Percentiles rank a stretch among this genome's conserved stretches.
Evolutionary conservation across 129 eudicot species (phyloP).

Genomic region (Pulicaria dysenterica): DNA sequence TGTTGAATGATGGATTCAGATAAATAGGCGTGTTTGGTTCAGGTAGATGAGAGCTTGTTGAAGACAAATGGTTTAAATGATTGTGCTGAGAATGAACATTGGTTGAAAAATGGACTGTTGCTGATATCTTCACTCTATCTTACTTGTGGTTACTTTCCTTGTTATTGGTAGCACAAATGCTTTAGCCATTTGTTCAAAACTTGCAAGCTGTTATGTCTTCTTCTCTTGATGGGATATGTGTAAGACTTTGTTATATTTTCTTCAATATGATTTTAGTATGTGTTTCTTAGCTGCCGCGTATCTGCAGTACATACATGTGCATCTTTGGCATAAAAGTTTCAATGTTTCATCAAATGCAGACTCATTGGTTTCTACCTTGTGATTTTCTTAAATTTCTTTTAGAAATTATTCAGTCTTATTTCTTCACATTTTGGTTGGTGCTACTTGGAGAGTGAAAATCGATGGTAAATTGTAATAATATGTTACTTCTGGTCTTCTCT

Average conservation of each 20-base stretch:
- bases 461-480: too few relatives aligned
- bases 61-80: slow-evolving; percentile 73
- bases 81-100: slow-evolving; percentile 71
- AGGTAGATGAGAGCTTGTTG: slow-evolving; percentile 87
- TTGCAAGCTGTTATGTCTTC: slow-evolving; percentile 11
- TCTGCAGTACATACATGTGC: slow-evolving; percentile 4
- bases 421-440: background rate
- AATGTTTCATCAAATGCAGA: slow-evolving; percentile 5
- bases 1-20: slow-evolving; percentile 54
- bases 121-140: slow-evolving; percentile 60
- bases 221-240: slow-evolving; percentile 9
- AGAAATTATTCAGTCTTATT: background rate
- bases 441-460: too few relatives aligned
- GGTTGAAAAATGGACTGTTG: slow-evolving; percentile 74
- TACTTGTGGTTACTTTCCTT: slow-evolving; percentile 47
- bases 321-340: background rate
- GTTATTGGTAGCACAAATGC: slow-evolving; percentile 31
- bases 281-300: slow-evolving; percentile 1
- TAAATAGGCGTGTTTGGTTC: slow-evolving; percentile 61
- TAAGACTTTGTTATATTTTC: background rate
- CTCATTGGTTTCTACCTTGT: background rate
- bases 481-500: too few relatives aligned
- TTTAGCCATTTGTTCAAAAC: slow-evolving; percentile 28
- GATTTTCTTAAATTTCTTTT: background rate
- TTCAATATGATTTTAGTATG: slow-evolving; percentile 13